Percentiles rank a stretch among this genome's conserved stretches.
phyloP scores from a whole-genome alignment of 2,329 filamentous ascomycete genomes.

The Fusarium sp. region DNA sequence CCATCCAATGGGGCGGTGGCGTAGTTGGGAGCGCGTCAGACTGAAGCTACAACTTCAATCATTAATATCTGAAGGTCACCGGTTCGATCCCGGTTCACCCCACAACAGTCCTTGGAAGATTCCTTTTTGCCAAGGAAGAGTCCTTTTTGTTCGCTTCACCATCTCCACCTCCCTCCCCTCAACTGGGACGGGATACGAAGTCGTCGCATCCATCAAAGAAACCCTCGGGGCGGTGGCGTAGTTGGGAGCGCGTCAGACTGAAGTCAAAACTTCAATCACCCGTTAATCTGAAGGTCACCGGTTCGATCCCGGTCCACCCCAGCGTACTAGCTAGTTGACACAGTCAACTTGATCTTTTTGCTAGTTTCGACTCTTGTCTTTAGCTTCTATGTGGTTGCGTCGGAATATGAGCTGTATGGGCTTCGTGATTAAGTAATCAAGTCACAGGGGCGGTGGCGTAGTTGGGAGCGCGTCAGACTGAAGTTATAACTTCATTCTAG shows the following conservation, averaged over 20 bases:
- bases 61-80: constrained; percentile 5
- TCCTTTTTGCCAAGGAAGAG: neutral
- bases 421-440: neutral
- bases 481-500: neutral
- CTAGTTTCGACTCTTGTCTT: neutral
- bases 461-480: constrained; percentile 6
- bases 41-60: constrained; percentile 4
- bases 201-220: neutral
- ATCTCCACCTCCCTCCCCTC: neutral
- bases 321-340: neutral
- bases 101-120: neutral
- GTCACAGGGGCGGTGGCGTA: constrained; percentile 1
- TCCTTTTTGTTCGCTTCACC: neutral
- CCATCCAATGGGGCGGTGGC: constrained; percentile 1
- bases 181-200: neutral
- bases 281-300: constrained; percentile 3
- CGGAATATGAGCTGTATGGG: neutral
- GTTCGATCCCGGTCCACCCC: constrained; percentile 3
- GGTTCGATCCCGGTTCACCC: constrained; percentile 3
- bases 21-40: constrained; percentile 8
- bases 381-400: neutral
- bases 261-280: neutral
- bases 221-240: constrained; percentile 1
- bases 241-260: constrained; percentile 6
- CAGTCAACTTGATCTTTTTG: neutral